A percentile compares a stretch with the other conserved stretches of the same genome.
Conservation (phyloP, 768 basidiomycete species). For the Boletus vinaceobasis region DNA sequence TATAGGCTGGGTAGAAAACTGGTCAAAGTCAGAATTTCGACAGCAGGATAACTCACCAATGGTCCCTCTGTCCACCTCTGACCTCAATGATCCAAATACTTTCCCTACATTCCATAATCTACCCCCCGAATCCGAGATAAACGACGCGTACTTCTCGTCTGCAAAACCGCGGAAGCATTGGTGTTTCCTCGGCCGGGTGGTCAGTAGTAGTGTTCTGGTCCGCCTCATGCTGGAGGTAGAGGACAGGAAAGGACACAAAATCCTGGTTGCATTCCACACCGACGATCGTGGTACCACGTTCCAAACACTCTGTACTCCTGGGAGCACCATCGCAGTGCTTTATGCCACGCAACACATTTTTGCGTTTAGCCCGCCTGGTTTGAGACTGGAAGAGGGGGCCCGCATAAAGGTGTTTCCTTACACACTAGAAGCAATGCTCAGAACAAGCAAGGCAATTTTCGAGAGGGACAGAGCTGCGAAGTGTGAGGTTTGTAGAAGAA, state of each 20-base stretch:
- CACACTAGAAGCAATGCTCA: slow-evolving; percentile 25
- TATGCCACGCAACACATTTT: slow-evolving; percentile 30
- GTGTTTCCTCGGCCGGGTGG: slow-evolving; percentile 29
- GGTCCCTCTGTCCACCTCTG: slow-evolving; percentile 19
- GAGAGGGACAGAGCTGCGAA: slow-evolving; percentile 16
- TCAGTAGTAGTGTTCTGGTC: slow-evolving; percentile 24
- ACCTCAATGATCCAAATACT: slow-evolving; percentile 23
- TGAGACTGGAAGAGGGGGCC: slow-evolving; percentile 25
- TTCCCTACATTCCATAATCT: slow-evolving; percentile 25
- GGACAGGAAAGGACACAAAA: slow-evolving; percentile 23
- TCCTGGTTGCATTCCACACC: slow-evolving; percentile 31
- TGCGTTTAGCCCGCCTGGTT: slow-evolving; percentile 28
- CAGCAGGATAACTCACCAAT: slow-evolving; percentile 13
- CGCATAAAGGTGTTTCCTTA: slow-evolving; percentile 28
- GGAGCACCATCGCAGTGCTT: slow-evolving; percentile 31
- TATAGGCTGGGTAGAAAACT: slow-evolving; percentile 9
- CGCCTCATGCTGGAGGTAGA: slow-evolving; percentile 30
- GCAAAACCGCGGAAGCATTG: slow-evolving; percentile 28
- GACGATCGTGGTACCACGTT: slow-evolving; percentile 29
- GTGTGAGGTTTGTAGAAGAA: slow-evolving; percentile 23
- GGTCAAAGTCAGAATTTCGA: not conserved
- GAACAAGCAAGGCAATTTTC: slow-evolving; percentile 19
- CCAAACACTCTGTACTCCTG: slow-evolving; percentile 18
- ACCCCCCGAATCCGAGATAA: slow-evolving; percentile 22
- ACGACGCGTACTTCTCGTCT: slow-evolving; percentile 19